Percentiles rank a stretch among this genome's conserved stretches.
Evolutionary conservation across 2,329 filamentous ascomycete species (phyloP).

Genomic region (Diplodia sapinea): DNA sequence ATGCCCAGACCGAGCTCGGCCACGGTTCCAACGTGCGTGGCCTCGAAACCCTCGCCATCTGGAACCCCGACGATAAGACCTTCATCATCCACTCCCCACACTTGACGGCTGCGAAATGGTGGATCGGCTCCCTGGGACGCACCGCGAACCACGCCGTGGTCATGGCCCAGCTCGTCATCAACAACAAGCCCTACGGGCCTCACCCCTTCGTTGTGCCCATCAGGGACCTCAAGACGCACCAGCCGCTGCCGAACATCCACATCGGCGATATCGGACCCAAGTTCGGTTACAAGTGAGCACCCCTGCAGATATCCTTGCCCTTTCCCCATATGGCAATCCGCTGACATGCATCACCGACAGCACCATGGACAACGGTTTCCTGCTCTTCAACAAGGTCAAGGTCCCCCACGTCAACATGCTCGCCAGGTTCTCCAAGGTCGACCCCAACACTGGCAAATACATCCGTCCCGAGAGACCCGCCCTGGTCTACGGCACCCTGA

Average conservation of each 20-base stretch:
- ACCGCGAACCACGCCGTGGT: slow-evolving; percentile 79
- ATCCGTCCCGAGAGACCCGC: slow-evolving; percentile 69
- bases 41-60: slow-evolving; percentile 72
- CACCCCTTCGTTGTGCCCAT: slow-evolving; percentile 82
- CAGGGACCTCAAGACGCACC: slow-evolving; percentile 71
- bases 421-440: slow-evolving; percentile 71
- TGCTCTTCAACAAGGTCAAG: slow-evolving; percentile 77
- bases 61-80: slow-evolving; percentile 74
- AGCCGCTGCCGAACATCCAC: slow-evolving; percentile 71
- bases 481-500: slow-evolving; percentile 76
- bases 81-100: slow-evolving; percentile 76
- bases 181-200: slow-evolving; percentile 72
- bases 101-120: slow-evolving; percentile 81
- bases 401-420: slow-evolving; percentile 77
- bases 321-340: slow-evolving; percentile 2
- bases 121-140: slow-evolving; percentile 79
- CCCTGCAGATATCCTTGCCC: slow-evolving; percentile 17
- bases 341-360: slow-evolving; percentile 37
- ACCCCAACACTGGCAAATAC: slow-evolving; percentile 72
- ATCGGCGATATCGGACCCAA: slow-evolving; percentile 84
- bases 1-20: slow-evolving; percentile 80
- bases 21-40: slow-evolving; percentile 79
- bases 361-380: slow-evolving; percentile 82
- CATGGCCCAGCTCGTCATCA: slow-evolving; percentile 76
- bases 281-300: slow-evolving; percentile 69